Percentiles rank a stretch among this genome's conserved stretches.
Conservation (phyloP, 129 eudicot genomes). For the Ambrosia artemisiifolia region DNA sequence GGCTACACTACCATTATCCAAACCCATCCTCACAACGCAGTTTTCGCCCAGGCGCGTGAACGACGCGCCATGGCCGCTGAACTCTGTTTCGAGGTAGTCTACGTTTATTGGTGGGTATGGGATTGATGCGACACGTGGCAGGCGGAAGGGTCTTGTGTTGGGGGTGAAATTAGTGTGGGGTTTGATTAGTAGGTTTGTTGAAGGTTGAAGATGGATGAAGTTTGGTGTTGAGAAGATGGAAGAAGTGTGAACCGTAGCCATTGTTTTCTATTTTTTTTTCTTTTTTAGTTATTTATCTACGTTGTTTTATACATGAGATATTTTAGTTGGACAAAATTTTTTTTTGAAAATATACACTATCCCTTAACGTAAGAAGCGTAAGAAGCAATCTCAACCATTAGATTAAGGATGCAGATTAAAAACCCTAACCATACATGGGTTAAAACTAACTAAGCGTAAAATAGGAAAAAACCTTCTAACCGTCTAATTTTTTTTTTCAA, state of each 20-base stretch:
- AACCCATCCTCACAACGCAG: constrained; percentile 56
- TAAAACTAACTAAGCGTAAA: too few relatives aligned
- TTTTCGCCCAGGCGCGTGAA: constrained; percentile 49
- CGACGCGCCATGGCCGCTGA: constrained; percentile 55
- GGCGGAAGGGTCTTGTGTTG: constrained; percentile 20
- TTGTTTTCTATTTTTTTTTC: constrained; percentile 16
- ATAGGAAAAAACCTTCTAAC: too few relatives aligned
- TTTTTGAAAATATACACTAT: too few relatives aligned
- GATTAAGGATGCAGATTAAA: too few relatives aligned
- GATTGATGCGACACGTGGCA: constrained; percentile 46
- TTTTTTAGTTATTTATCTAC: background rate
- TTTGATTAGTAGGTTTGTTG: constrained; percentile 15
- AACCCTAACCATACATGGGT: too few relatives aligned
- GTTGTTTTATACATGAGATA: background rate
- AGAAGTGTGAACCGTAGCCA: constrained; percentile 36
- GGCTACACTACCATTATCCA: constrained; percentile 69
- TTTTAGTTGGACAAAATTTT: too few relatives aligned
- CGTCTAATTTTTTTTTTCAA: too few relatives aligned
- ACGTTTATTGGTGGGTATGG: constrained; percentile 51
- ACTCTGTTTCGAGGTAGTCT: constrained; percentile 56
- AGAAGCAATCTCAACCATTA: too few relatives aligned
- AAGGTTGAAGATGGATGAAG: constrained; percentile 11
- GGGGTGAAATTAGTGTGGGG: background rate
- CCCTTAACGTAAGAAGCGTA: too few relatives aligned
- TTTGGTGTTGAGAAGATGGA: constrained; percentile 18